Evolutionary conservation across 805 yeast species (phyloP).

Genomic region (Lipomyces kockii): DNA sequence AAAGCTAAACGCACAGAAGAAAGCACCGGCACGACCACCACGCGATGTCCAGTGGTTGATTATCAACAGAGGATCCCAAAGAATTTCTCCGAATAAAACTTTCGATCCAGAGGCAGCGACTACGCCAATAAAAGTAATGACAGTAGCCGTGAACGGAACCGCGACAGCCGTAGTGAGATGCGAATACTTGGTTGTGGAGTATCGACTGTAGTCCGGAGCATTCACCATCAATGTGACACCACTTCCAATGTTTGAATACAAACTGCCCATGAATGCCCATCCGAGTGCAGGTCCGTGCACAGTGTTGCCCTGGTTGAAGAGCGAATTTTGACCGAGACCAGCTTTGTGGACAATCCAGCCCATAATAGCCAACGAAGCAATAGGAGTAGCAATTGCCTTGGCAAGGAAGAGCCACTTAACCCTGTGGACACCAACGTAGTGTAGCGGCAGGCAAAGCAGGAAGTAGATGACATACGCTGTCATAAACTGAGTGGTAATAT

Average conservation of each 20-base stretch:
- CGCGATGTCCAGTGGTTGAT: slow-evolving; percentile 48
- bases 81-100: slow-evolving; percentile 26
- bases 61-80: slow-evolving; percentile 37
- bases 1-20: slow-evolving; percentile 48
- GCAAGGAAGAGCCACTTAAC: slow-evolving; percentile 84
- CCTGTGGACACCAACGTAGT: slow-evolving; percentile 82
- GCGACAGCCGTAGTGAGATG: slow-evolving; percentile 17
- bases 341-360: slow-evolving; percentile 65
- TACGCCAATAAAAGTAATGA: slow-evolving; percentile 32
- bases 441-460: slow-evolving; percentile 76
- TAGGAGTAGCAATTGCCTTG: slow-evolving; percentile 77
- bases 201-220: slow-evolving; percentile 51
- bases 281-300: slow-evolving; percentile 43
- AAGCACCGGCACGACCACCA: slow-evolving; percentile 52
- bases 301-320: slow-evolving; percentile 27
- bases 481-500: slow-evolving; percentile 58
- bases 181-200: slow-evolving; percentile 47
- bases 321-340: slow-evolving; percentile 14
- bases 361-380: slow-evolving; percentile 81
- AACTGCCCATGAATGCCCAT: slow-evolving; percentile 51
- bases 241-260: slow-evolving; percentile 49
- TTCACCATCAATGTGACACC: slow-evolving; percentile 49
- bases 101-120: slow-evolving; percentile 34
- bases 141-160: slow-evolving; percentile 25
- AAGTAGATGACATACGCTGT: slow-evolving; percentile 81